Conservation (phyloP, 78 protist genomes). For the Guillardia theta region DNA sequence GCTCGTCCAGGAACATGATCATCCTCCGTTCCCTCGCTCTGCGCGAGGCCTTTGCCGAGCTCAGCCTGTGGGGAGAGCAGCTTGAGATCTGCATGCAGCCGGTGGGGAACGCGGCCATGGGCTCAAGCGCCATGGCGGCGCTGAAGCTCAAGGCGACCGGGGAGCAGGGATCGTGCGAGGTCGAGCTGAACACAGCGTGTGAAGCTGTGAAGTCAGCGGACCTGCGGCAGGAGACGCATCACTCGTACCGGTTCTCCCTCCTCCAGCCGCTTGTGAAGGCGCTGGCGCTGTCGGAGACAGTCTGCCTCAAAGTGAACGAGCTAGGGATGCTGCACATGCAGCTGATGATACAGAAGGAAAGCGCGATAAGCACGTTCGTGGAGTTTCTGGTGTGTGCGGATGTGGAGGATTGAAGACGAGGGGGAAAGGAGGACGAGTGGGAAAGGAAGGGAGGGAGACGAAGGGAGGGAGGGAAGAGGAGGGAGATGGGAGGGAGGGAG, state of each 20-base stretch:
- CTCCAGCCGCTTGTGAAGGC: not conserved
- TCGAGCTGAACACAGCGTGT: not conserved
- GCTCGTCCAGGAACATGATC: not conserved
- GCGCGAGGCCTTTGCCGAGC: not conserved
- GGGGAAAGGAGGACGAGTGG: too few species aligned
- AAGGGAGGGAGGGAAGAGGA: too few species aligned
- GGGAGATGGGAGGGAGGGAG: too few species aligned
- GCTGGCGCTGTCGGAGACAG: slow-evolving; percentile 1
- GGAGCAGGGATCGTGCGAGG: not conserved
- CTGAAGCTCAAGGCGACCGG: not conserved
- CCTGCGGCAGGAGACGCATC: not conserved
- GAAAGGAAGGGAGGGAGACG: too few species aligned
- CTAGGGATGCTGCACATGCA: not conserved
- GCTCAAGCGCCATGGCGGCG: not conserved
- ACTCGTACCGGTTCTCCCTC: not conserved
- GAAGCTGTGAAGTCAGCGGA: not conserved
- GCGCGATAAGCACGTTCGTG: not conserved
- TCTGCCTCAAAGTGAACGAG: not conserved
- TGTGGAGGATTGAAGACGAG: not conserved
- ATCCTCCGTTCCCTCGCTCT: not conserved
- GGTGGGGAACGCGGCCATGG: not conserved
- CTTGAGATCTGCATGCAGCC: not conserved
- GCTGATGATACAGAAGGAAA: not conserved
- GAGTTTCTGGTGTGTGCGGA: not conserved
- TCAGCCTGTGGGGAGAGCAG: not conserved